Percentiles rank a stretch among this genome's conserved stretches.
These are phyloP conservation scores for Populus tremula DNA, from an alignment of 345 rosid genomes.

Conservation along the genomic window DNA sequence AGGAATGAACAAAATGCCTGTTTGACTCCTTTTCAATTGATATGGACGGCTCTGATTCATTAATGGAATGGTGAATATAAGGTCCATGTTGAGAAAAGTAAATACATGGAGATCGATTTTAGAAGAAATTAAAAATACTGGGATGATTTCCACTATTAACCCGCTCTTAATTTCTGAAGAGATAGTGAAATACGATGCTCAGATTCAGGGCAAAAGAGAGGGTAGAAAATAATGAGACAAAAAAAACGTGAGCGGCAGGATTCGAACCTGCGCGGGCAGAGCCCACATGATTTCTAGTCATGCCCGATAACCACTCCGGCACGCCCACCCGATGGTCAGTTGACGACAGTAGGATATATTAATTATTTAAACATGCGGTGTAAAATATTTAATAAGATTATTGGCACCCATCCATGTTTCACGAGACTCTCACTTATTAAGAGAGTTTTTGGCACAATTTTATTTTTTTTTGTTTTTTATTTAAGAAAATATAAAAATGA, in stretches of 20 bases:
- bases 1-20: not conserved
- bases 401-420: too few species aligned
- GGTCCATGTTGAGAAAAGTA: not conserved
- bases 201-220: too few species aligned
- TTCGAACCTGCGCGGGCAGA: conserved; percentile 86
- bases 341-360: fast-evolving
- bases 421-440: too few species aligned
- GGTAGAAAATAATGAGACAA: not conserved
- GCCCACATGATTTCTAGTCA: conserved; percentile 98
- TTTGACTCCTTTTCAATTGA: not conserved
- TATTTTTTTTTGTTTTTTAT: too few species aligned
- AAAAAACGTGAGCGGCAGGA: conserved; percentile 56
- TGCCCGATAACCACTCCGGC: conserved; percentile 99
- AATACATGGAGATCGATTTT: not conserved
- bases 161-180: not conserved
- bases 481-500: too few species aligned
- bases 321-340: conserved; percentile 38
- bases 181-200: not conserved
- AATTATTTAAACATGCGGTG: fast-evolving
- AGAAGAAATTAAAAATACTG: not conserved
- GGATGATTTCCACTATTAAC: not conserved
- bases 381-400: not conserved
- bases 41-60: not conserved
- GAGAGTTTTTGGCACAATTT: too few species aligned
- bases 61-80: not conserved